phyloP scores from a whole-genome alignment of 2,329 filamentous ascomycete species.

The Monosporascus sp. region DNA sequence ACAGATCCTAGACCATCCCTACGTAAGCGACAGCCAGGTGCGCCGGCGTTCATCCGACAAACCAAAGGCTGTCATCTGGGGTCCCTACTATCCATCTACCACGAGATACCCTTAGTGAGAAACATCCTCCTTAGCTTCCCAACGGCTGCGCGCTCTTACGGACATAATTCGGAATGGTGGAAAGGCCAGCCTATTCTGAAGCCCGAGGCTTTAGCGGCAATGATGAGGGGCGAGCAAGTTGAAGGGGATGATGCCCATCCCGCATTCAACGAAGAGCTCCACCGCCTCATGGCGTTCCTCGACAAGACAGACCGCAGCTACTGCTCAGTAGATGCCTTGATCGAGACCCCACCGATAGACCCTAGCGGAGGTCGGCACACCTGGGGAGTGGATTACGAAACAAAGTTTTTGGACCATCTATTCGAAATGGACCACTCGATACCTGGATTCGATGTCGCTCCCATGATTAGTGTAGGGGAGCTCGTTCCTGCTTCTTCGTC shows the following conservation, averaged over 20 bases:
- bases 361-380: conserved; percentile 20
- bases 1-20: conserved; percentile 37
- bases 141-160: conserved; percentile 42
- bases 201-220: conserved; percentile 30
- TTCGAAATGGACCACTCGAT: conserved; percentile 9
- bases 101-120: conserved; percentile 54
- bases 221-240: conserved; percentile 25
- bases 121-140: conserved; percentile 48
- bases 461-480: conserved; percentile 19
- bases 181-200: conserved; percentile 47
- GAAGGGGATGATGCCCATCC: conserved; percentile 30
- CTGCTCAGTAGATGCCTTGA: conserved; percentile 47
- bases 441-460: conserved; percentile 15
- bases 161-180: conserved; percentile 58
- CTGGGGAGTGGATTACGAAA: conserved; percentile 40
- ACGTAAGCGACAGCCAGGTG: conserved; percentile 37
- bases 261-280: conserved; percentile 49
- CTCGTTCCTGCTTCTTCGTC: conserved; percentile 10
- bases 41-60: conserved; percentile 48
- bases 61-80: conserved; percentile 41
- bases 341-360: conserved; percentile 30
- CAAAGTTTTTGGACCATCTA: conserved; percentile 31
- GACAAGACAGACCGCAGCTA: conserved; percentile 57
- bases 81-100: conserved; percentile 52
- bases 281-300: conserved; percentile 59